Evolutionary conservation across 129 eudicot species (phyloP).

Genomic region (Apium graveolens): DNA sequence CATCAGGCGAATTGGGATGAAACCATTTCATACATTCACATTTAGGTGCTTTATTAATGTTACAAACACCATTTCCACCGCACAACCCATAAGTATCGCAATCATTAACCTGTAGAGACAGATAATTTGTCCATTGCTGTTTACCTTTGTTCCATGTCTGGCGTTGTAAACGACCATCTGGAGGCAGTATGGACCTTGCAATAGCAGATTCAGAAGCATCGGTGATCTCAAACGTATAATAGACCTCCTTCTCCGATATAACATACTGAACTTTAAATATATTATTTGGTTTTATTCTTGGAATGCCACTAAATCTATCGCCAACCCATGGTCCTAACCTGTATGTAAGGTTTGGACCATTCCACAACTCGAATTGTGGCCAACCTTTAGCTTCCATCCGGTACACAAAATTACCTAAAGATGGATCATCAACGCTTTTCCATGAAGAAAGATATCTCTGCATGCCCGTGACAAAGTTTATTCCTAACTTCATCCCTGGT

Average conservation of each 20-base stretch:
- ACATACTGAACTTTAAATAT: too few relatives aligned
- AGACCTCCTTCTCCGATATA: neutral
- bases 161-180: neutral
- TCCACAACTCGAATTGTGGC: neutral
- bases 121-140: neutral
- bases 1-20: neutral
- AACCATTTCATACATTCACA: neutral
- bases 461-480: neutral
- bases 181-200: neutral
- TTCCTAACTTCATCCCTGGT: conserved; percentile 5
- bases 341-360: neutral
- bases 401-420: neutral
- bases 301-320: neutral
- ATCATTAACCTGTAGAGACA: neutral
- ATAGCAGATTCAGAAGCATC: neutral
- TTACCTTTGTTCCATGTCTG: neutral
- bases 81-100: neutral
- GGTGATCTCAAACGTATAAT: neutral
- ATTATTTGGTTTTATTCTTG: too few relatives aligned
- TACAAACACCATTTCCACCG: neutral
- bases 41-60: neutral
- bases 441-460: neutral
- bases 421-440: neutral
- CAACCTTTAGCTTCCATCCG: neutral
- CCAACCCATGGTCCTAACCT: neutral